A percentile compares a stretch with the other conserved stretches of the same genome.
Conservation (phyloP, 164 flowering plant species). For the Vitis labrusca region DNA sequence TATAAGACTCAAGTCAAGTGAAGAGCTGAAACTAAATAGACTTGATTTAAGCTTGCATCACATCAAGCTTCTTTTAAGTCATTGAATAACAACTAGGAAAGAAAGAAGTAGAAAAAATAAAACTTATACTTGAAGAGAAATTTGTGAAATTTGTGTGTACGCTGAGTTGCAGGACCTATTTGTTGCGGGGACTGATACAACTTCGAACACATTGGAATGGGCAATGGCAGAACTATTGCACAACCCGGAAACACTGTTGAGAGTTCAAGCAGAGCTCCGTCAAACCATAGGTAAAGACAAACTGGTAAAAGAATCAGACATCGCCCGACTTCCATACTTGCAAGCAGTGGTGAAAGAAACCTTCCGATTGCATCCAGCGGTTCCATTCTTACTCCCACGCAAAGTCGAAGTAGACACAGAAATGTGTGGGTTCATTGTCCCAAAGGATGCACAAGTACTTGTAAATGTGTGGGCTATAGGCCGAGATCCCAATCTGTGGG, state of each 20-base stretch:
- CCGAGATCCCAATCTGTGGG: conserved; percentile 18
- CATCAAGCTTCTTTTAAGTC: too few species aligned
- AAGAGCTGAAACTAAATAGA: too few species aligned
- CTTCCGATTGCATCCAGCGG: conserved; percentile 39
- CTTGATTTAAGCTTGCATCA: too few species aligned
- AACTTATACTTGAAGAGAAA: too few species aligned
- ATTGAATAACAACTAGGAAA: too few species aligned
- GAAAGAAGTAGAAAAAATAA: too few species aligned
- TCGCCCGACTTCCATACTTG: conserved; percentile 30
- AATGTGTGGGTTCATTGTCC: conserved; percentile 9
- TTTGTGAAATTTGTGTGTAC: too few species aligned
- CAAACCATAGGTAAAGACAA: conserved; percentile 28
- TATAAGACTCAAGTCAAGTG: too few species aligned
- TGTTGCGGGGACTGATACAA: conserved; percentile 39
- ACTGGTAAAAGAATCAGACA: conserved; percentile 29
- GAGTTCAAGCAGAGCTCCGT: conserved; percentile 24
- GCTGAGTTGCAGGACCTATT: conserved; percentile 31
- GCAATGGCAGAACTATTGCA: conserved; percentile 34
- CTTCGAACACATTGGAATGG: conserved; percentile 42
- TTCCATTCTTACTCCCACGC: conserved; percentile 36
- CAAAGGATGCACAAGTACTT: conserved; percentile 18
- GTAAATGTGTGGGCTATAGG: conserved; percentile 27
- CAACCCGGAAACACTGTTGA: conserved; percentile 20
- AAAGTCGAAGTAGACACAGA: conserved; percentile 9
- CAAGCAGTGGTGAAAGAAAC: conserved; percentile 34